Conservation (phyloP, 140 eudicot species). For the Oenanthe javanica region DNA sequence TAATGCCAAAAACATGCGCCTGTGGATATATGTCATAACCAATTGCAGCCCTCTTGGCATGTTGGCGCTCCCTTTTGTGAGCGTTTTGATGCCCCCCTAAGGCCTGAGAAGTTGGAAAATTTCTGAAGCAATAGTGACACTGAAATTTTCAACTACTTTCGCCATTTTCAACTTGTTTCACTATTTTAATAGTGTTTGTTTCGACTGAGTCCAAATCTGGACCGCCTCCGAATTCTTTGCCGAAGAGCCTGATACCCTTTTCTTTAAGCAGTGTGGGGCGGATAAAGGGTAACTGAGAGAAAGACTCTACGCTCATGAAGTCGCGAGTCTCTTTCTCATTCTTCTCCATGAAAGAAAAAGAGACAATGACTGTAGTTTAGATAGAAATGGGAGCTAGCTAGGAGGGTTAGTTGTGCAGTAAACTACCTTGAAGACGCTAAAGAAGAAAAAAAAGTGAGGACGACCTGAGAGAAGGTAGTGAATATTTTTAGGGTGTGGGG, state of each 20-base stretch:
- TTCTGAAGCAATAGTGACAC: slow-evolving; percentile 89
- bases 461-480: not conserved
- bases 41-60: slow-evolving; percentile 56
- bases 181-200: slow-evolving; percentile 14
- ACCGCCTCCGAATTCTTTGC: slow-evolving; percentile 59
- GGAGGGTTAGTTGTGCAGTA: slow-evolving; percentile 5
- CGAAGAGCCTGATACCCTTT: slow-evolving; percentile 70
- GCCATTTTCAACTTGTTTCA: slow-evolving; percentile 16
- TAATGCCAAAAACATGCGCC: slow-evolving; percentile 50
- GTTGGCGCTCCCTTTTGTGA: slow-evolving; percentile 88
- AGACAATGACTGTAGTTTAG: not conserved
- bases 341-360: slow-evolving; percentile 41
- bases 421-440: slow-evolving; percentile 8
- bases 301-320: slow-evolving; percentile 92
- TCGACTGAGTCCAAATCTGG: slow-evolving; percentile 12
- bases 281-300: slow-evolving; percentile 91
- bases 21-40: slow-evolving; percentile 31
- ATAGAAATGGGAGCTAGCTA: not conserved
- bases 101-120: slow-evolving; percentile 96
- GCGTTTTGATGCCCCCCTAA: slow-evolving; percentile 98
- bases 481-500: not conserved
- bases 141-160: slow-evolving; percentile 66
- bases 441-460: not conserved
- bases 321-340: slow-evolving; percentile 57
- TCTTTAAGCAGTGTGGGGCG: slow-evolving; percentile 65